Conservation (phyloP, 257 asterid species). For the Ilex asprella region DNA sequence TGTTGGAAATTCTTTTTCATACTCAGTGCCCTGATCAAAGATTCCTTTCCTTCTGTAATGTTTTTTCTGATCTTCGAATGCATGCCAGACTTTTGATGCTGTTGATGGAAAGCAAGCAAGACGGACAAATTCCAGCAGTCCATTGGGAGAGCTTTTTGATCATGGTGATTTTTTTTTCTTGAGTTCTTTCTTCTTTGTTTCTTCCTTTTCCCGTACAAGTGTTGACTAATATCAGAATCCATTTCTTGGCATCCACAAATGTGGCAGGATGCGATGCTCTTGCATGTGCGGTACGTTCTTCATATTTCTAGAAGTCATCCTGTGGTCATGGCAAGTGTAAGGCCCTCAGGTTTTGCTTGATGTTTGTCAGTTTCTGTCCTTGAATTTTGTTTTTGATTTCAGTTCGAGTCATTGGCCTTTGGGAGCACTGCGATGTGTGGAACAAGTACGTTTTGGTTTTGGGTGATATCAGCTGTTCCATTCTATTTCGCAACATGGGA, state of each 20-base stretch:
- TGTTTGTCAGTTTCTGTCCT: conserved; percentile 53
- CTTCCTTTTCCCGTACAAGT: conserved; percentile 6
- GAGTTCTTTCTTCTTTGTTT: conserved; percentile 8
- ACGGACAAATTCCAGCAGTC: conserved; percentile 90
- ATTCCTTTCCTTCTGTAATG: conserved; percentile 2
- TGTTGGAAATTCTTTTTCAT: neutral
- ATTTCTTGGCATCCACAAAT: conserved; percentile 15
- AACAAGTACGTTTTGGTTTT: conserved; percentile 67
- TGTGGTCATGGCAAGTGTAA: conserved; percentile 12
- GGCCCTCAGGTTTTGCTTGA: conserved; percentile 14
- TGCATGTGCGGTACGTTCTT: conserved; percentile 81
- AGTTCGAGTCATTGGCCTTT: conserved; percentile 86
- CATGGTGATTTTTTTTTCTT: conserved; percentile 48
- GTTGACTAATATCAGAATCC: conserved; percentile 15
- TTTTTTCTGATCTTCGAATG: conserved; percentile 18
- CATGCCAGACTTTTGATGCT: conserved; percentile 81
- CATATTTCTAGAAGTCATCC: conserved; percentile 10
- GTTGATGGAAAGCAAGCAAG: conserved; percentile 98
- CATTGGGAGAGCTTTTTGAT: conserved; percentile 92
- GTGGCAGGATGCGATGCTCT: conserved; percentile 94
- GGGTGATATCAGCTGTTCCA: conserved; percentile 83
- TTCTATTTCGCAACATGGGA: conserved; percentile 94
- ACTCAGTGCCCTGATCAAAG: too few species aligned
- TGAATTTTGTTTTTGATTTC: conserved; percentile 47
- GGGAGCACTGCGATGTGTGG: conserved; percentile 95